A percentile compares a stretch with the other conserved stretches of the same genome.
Evolutionary conservation across 1,284 basidiomycete genomes (phyloP).

Genomic region (Porodaedalea pini): DNA sequence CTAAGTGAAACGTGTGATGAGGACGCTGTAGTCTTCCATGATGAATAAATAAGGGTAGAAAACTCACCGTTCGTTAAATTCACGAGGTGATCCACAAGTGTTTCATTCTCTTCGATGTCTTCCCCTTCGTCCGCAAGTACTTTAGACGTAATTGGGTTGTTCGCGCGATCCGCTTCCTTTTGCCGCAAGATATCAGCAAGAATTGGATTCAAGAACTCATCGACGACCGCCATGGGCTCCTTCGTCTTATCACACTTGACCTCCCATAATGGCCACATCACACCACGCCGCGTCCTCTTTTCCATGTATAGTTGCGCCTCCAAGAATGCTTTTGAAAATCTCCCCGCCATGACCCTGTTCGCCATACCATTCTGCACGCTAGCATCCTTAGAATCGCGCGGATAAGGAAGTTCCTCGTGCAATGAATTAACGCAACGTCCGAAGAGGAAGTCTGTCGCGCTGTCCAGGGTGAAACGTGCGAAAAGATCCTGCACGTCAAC

Average conservation of each 20-base stretch:
- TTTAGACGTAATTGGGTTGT: too few species aligned
- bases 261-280: conserved; percentile 49
- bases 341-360: conserved; percentile 15
- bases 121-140: conserved; percentile 20
- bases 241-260: conserved; percentile 43
- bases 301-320: conserved; percentile 39
- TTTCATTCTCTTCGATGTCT: conserved; percentile 37
- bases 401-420: conserved; percentile 31
- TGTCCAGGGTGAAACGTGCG: conserved; percentile 38
- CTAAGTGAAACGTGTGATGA: conserved; percentile 21
- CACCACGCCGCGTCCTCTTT: conserved; percentile 35
- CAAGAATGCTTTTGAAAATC: conserved; percentile 16
- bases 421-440: conserved; percentile 34
- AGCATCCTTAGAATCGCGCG: too few species aligned
- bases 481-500: conserved; percentile 45
- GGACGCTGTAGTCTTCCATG: neutral
- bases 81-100: conserved; percentile 50
- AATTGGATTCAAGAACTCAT: conserved; percentile 49
- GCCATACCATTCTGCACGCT: too few species aligned
- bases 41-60: neutral
- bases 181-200: conserved; percentile 39
- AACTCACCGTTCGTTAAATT: conserved; percentile 45
- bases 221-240: conserved; percentile 45
- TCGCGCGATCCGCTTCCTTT: conserved; percentile 24
- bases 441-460: conserved; percentile 39